A percentile compares a stretch with the other conserved stretches of the same genome.
These are phyloP conservation scores for Serendipita indica DNA, from an alignment of 768 basidiomycete genomes.

Conservation along the genomic window DNA sequence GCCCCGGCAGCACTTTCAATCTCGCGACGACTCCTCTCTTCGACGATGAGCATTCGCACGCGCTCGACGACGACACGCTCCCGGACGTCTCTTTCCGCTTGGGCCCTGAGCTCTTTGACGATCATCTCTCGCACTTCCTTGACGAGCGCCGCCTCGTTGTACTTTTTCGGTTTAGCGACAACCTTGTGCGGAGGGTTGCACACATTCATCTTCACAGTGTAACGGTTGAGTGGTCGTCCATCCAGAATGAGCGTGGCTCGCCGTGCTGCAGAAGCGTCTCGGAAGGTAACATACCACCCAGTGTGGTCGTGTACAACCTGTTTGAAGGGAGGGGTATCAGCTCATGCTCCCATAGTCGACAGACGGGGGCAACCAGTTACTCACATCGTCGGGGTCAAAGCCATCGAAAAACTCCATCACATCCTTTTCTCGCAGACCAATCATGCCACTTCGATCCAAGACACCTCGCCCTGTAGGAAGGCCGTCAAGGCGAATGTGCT, in stretches of 20 bases:
- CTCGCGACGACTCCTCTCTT: constrained; percentile 31
- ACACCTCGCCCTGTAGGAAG: background rate
- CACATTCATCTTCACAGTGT: constrained; percentile 17
- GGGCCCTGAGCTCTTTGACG: constrained; percentile 36
- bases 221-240: constrained; percentile 17
- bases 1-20: background rate
- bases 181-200: constrained; percentile 15
- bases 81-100: constrained; percentile 50
- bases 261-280: constrained; percentile 42
- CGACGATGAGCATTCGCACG: constrained; percentile 36
- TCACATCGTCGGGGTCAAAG: constrained; percentile 60
- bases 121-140: constrained; percentile 42
- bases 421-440: constrained; percentile 44
- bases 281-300: constrained; percentile 75
- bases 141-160: constrained; percentile 39
- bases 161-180: constrained; percentile 18
- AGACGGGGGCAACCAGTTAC: constrained; percentile 18
- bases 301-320: constrained; percentile 56
- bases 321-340: background rate
- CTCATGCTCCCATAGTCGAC: background rate
- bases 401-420: constrained; percentile 52
- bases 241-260: constrained; percentile 52
- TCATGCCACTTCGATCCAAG: constrained; percentile 28
- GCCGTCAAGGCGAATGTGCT: constrained; percentile 48
- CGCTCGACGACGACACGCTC: constrained; percentile 44